Evolutionary conservation across 1,284 basidiomycete species (phyloP), one percentile per base, ranked within the genome.

Genomic region (Cerioporus squamosus): DNA sequence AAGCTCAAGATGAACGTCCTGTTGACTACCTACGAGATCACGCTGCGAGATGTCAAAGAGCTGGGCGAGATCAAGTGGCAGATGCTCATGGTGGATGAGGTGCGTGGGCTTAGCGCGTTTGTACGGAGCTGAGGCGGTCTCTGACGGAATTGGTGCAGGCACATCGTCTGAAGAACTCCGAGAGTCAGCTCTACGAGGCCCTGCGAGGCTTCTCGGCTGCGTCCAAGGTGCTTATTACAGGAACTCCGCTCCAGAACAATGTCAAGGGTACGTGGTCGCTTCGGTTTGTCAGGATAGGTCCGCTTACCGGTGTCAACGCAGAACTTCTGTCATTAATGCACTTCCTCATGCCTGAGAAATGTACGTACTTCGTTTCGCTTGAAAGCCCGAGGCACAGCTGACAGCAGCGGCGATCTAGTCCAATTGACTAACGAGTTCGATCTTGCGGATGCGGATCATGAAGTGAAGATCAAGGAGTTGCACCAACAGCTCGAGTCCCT

Each of bases 231-330:
- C 86, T 99, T 66, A 99, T 99, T 75, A 99, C 97, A 0, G 97
- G 97, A 33, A 99, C 97, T 3, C 97, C 97, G 18, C 80, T 99
- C 55, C 97, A 99, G 75, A 99, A 99, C 81, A 99, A 98, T 72
- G 96, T 99, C 70, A 97, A 96, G 79, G 94, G 94, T 94, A 67
- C 55, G 81, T 72, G 42, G 23, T 14, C 15, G 23, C 15, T 44
- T 31, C 18, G 33, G 42, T 53, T 45, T 26, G 59, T 45, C 39
- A 59, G 58, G 36, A 62, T 50, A 46, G 48, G 20, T n/a, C 31
- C 43, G 51, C 60, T 55, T 52, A 62, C 59, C 45, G 10, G 1
- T 8, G 17, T 22, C 26, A 50, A 20, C 15, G 31, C 39, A 95
- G 97, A 99, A 75, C 81, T 99, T 22, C 81, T 98, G 42, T 94